Conservation (phyloP, 2,329 filamentous ascomycete species). For the Decorospora gaudefroyi region DNA sequence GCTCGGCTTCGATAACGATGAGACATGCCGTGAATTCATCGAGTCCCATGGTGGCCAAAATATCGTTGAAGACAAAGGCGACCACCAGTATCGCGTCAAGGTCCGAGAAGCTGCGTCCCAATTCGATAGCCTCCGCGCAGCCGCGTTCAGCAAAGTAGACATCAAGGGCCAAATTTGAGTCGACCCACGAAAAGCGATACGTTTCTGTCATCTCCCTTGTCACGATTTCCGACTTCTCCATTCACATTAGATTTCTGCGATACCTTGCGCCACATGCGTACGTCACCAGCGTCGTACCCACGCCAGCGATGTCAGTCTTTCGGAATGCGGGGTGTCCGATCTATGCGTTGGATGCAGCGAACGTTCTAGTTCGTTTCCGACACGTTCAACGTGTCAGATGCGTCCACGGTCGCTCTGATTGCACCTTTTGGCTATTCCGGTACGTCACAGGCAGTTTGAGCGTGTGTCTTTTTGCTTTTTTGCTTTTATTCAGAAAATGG, state of each 20-base stretch:
- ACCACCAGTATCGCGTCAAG: constrained; percentile 53
- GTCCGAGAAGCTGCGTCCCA: constrained; percentile 64
- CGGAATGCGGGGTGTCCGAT: constrained; percentile 43
- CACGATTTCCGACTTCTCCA: constrained; percentile 15
- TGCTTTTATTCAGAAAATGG: too few relatives aligned
- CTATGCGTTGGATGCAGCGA: constrained; percentile 36
- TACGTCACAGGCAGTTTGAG: constrained; percentile 30
- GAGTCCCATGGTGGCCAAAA: constrained; percentile 76
- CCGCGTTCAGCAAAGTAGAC: constrained; percentile 85
- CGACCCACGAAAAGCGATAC: constrained; percentile 38
- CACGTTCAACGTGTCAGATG: constrained; percentile 37
- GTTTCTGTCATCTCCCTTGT: constrained; percentile 8
- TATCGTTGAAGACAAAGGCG: constrained; percentile 75
- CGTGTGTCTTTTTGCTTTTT: too few relatives aligned
- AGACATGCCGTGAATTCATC: constrained; percentile 88
- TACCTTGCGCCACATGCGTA: constrained; percentile 30
- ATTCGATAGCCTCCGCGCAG: constrained; percentile 73
- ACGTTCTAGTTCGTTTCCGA: constrained; percentile 36
- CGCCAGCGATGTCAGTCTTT: constrained; percentile 23
- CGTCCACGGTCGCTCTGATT: constrained; percentile 16
- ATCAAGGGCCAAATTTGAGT: constrained; percentile 94
- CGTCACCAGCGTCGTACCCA: constrained; percentile 26
- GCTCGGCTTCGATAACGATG: constrained; percentile 91
- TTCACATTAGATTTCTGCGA: constrained; percentile 22
- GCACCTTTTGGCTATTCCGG: constrained; percentile 16